Conservation (phyloP, 108 stramenopile species). For the Cylindrotheca closterium region DNA sequence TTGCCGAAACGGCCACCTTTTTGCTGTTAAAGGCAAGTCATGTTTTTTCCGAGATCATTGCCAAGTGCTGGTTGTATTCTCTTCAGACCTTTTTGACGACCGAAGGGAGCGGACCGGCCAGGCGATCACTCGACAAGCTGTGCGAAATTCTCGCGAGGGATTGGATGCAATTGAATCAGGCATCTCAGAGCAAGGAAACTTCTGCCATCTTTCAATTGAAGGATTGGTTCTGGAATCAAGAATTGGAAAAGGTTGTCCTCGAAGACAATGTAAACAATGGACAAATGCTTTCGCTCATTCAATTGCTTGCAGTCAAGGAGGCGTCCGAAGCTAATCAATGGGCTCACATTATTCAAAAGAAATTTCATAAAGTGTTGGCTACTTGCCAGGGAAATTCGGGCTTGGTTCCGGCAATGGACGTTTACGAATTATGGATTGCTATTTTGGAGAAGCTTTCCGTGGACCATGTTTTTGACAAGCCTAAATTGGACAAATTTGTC, state of each 20-base stretch:
- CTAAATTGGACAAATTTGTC: slow-evolving; percentile 50
- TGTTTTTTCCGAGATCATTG: slow-evolving; percentile 28
- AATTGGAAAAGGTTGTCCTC: slow-evolving; percentile 11
- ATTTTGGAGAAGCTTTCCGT: slow-evolving; percentile 17
- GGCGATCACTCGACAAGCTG: slow-evolving; percentile 5
- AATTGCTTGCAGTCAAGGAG: not conserved
- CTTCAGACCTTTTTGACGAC: slow-evolving; percentile 10
- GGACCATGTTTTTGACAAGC: slow-evolving; percentile 7
- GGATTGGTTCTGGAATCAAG: slow-evolving; percentile 42
- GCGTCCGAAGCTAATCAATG: not conserved
- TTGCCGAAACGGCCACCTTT: slow-evolving; percentile 69
- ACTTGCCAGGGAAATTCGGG: slow-evolving; percentile 13
- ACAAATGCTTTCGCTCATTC: not conserved
- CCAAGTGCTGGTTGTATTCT: slow-evolving; percentile 26
- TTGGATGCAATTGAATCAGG: slow-evolving; percentile 23
- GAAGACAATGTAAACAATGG: not conserved
- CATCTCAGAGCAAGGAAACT: slow-evolving; percentile 5
- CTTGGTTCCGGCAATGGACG: slow-evolving; percentile 20
- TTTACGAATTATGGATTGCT: slow-evolving; percentile 35
- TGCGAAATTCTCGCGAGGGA: slow-evolving; percentile 19
- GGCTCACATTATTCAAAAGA: not conserved
- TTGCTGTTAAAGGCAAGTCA: slow-evolving; percentile 43
- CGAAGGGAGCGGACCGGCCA: slow-evolving; percentile 3
- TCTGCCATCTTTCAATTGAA: slow-evolving; percentile 18
- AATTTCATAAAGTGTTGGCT: slow-evolving; percentile 21